phyloP scores from a whole-genome alignment of 768 basidiomycete genomes.

The Cystobasidium onofrii region DNA sequence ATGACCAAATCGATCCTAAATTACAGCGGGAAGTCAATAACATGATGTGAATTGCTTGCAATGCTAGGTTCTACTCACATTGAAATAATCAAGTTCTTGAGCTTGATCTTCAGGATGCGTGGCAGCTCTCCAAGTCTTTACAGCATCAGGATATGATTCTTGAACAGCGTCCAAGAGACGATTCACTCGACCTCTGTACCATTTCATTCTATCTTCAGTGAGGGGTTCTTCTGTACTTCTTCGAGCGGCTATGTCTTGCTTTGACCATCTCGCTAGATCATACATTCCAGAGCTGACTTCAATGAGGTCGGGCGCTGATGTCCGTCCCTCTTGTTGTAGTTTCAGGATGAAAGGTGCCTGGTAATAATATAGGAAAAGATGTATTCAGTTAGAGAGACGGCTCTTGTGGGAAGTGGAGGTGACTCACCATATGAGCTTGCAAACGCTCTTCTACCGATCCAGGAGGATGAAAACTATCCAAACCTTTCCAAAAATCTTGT shows the following conservation, averaged over 20 bases:
- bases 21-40: no score
- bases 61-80: constrained; percentile 34
- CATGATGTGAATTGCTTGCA: no score
- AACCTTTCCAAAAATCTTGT: constrained; percentile 40
- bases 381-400: no score
- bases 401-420: no score
- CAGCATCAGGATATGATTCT: constrained; percentile 36
- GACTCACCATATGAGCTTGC: constrained; percentile 26
- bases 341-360: constrained; percentile 35
- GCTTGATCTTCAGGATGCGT: constrained; percentile 38
- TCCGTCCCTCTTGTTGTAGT: constrained; percentile 37
- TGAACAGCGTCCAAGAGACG: constrained; percentile 35
- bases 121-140: constrained; percentile 36
- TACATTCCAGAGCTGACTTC: constrained; percentile 39
- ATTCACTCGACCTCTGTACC: constrained; percentile 37
- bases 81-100: constrained; percentile 41
- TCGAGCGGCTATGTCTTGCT: constrained; percentile 34
- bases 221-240: constrained; percentile 33
- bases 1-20: constrained; percentile 7
- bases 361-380: no score
- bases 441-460: constrained; percentile 41
- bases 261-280: constrained; percentile 41
- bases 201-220: constrained; percentile 35
- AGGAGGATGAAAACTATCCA: constrained; percentile 38
- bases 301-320: constrained; percentile 40